Conservation (phyloP, 2,329 filamentous ascomycete genomes). For the Nemania abortiva region DNA sequence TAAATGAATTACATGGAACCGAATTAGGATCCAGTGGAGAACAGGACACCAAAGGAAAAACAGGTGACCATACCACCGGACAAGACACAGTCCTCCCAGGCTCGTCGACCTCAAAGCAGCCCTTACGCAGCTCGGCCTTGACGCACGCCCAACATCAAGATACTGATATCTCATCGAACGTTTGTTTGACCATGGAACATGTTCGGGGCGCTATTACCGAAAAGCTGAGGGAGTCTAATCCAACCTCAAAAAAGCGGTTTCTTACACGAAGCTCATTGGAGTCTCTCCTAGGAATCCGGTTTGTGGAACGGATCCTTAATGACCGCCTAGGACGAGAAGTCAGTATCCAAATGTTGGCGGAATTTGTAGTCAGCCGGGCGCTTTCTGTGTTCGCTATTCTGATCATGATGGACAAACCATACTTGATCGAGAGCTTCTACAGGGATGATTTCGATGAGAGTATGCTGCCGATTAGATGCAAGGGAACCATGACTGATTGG, state of each 20-base stretch:
- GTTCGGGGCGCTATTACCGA: neutral
- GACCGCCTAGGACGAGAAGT: neutral
- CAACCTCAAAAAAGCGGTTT: neutral
- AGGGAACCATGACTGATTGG: neutral
- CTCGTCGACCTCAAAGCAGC: too few relatives aligned
- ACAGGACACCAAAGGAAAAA: too few relatives aligned
- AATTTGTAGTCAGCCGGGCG: conserved; percentile 8
- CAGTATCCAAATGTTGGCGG: neutral
- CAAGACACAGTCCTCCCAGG: too few relatives aligned
- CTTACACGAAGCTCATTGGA: neutral
- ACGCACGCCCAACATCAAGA: neutral
- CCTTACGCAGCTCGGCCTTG: neutral
- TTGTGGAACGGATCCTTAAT: neutral
- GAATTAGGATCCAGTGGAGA: too few relatives aligned
- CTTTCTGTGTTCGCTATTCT: conserved; percentile 17
- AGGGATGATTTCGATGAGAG: conserved; percentile 1
- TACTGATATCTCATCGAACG: neutral
- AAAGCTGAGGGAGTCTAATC: neutral
- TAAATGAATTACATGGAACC: neutral
- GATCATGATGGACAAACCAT: conserved; percentile 3
- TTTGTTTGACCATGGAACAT: neutral
- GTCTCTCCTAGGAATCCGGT: neutral
- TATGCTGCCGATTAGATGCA: conserved; percentile 9
- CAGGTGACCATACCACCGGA: too few relatives aligned
- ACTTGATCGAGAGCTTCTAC: conserved; percentile 11